Evolutionary conservation across 225 moss, liverwort and hornwort species (phyloP).

Genomic region (Lunularia cruciata): DNA sequence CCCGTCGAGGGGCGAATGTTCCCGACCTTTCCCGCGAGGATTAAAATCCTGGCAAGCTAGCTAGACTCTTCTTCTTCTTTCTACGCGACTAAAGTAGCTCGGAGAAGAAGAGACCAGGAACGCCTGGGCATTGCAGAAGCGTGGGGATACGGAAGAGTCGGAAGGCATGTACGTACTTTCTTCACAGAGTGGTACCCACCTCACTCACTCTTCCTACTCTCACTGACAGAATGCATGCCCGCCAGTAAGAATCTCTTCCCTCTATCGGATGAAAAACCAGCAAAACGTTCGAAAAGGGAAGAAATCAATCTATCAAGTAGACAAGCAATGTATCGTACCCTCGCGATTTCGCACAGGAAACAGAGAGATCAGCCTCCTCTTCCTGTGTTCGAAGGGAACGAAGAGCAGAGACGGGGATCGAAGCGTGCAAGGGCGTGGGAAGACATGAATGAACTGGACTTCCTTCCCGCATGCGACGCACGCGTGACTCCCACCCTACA

Average conservation of each 20-base stretch:
- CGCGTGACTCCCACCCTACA: background rate
- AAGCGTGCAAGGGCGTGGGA: slow-evolving; percentile 21
- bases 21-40: background rate
- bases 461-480: background rate
- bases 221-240: slow-evolving; percentile 1
- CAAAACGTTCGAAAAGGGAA: background rate
- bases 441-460: slow-evolving; percentile 8
- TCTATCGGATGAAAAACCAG: background rate
- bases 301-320: slow-evolving; percentile 3
- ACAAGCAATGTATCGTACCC: background rate
- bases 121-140: background rate
- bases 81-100: background rate
- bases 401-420: background rate
- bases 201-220: background rate
- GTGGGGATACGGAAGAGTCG: background rate
- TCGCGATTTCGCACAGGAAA: background rate
- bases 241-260: background rate
- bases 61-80: background rate
- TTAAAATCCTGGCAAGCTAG: background rate
- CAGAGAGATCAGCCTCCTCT: background rate
- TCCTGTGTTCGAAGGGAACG: slow-evolving; percentile 1
- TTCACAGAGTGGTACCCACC: no score
- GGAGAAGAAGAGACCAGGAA: background rate
- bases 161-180: no score
- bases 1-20: background rate